Evolutionary conservation across 2,329 filamentous ascomycete species (phyloP), one percentile per base, ranked within the genome.

Genomic region (Fusarium sp.): DNA sequence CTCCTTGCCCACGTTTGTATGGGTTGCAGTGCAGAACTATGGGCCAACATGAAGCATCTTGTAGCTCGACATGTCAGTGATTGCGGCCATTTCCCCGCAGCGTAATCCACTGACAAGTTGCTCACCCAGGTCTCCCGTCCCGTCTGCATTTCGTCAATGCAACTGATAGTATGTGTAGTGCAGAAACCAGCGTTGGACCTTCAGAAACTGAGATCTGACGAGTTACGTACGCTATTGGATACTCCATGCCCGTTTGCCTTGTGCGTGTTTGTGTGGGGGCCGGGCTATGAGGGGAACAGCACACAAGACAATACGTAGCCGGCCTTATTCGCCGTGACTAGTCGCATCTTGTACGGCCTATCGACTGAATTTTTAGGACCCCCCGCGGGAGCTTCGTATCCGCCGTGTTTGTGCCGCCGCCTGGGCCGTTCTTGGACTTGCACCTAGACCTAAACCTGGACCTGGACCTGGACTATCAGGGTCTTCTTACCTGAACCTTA

Each of bases 151-250:
- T 66, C 59, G 65, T 71, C 64, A 51, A 76, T 51, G 60, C 63
- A 30, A 53, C 53, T 67, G 62, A 60, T 48, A 70, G 54, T 48
- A 41, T 68, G 51, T 36, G 47, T 58, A 51, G 66, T 42, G 63
- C 32, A 57, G 50, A 63, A 62, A 61, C 58, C 53, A 59, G 68
- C 65, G 63, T 63, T 74, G 32, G 60, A 44, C 44, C n/a, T n/a
- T 59, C 15, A 64, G 57, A 78, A 78, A 75, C 69, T 78, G 77
- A 78, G 72, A 78, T 75, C 58, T 78, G 63, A 66, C 42, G 65
- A 57, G 65, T 61, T 63, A 55, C 41, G 64, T 51, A 55, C 36
- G 58, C 65, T 59, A 77, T 71, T 78, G 69, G 74, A 63, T 60
- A 61, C 54, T 63, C 45, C 39, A 36, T 67, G 45, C 54, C 58